Evolutionary conservation across 345 rosid species (phyloP).

Genomic region (Syzygium grande): DNA sequence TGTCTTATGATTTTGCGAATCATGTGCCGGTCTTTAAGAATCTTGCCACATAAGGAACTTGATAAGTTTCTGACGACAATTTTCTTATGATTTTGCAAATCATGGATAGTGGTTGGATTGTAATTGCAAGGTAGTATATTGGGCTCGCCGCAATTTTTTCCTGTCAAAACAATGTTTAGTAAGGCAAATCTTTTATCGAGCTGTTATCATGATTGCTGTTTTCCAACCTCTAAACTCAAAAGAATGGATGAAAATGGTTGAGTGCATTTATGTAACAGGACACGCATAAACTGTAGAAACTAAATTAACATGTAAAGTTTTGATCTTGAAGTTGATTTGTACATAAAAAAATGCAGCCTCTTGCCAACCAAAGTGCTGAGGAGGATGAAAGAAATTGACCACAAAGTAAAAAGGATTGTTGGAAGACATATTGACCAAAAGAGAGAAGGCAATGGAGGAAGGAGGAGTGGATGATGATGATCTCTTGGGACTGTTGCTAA

Average conservation of each 20-base stretch:
- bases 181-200: neutral
- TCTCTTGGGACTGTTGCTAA: neutral
- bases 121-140: neutral
- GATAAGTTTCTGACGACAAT: neutral
- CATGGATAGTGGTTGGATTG: neutral
- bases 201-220: neutral
- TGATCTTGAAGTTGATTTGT: neutral
- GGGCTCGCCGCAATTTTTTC: neutral
- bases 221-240: neutral
- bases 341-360: neutral
- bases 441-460: neutral
- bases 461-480: neutral
- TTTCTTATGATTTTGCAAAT: neutral
- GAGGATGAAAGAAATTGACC: neutral
- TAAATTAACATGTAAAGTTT: neutral
- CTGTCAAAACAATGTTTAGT: neutral
- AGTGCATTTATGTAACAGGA: neutral
- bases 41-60: neutral
- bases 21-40: neutral
- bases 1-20: neutral
- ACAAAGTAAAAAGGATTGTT: neutral
- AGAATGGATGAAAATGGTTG: neutral
- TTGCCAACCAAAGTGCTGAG: neutral
- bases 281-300: neutral
- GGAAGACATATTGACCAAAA: neutral